phyloP scores from a whole-genome alignment of 2,329 filamentous ascomycete genomes.

The Fusarium sarcochroum region DNA sequence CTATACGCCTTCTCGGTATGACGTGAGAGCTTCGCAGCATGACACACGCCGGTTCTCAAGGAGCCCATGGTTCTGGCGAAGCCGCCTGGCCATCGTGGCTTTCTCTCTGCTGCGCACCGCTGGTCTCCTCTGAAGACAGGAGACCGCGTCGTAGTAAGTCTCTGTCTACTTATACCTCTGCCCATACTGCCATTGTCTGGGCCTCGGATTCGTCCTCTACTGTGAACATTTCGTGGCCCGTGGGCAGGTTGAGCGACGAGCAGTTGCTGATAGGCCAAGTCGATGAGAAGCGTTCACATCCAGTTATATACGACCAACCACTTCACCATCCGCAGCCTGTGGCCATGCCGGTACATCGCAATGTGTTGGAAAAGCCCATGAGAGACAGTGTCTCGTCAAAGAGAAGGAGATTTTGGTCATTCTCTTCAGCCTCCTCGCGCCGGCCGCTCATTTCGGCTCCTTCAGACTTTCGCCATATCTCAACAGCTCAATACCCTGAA shows the following conservation, averaged over 20 bases:
- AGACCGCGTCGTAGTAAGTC: constrained; percentile 58
- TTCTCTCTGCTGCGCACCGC: constrained; percentile 61
- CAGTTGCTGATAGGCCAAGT: constrained; percentile 52
- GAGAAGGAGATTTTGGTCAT: constrained; percentile 62
- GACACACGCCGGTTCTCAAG: constrained; percentile 59
- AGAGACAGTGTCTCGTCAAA: constrained; percentile 60
- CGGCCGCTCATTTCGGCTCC: constrained; percentile 71
- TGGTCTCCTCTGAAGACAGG: constrained; percentile 56
- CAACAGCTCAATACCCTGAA: constrained; percentile 60
- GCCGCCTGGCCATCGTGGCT: constrained; percentile 62
- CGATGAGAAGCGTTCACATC: constrained; percentile 48
- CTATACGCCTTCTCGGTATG: constrained; percentile 44
- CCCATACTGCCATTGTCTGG: constrained; percentile 34
- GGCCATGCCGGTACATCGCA: constrained; percentile 41
- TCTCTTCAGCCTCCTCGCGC: constrained; percentile 60
- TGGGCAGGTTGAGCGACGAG: constrained; percentile 47
- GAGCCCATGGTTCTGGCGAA: constrained; percentile 59
- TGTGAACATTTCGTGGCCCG: constrained; percentile 48
- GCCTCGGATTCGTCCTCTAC: constrained; percentile 41
- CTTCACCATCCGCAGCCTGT: constrained; percentile 49
- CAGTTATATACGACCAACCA: constrained; percentile 51
- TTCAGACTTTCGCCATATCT: constrained; percentile 71
- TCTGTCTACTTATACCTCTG: constrained; percentile 44
- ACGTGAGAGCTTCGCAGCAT: constrained; percentile 53
- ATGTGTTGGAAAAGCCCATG: constrained; percentile 47